A percentile compares a stretch with the other conserved stretches of the same genome.
These are phyloP conservation scores for Aureobasidium musti DNA, from an alignment of 2,329 filamentous ascomycete genomes.

Conservation along the genomic window DNA sequence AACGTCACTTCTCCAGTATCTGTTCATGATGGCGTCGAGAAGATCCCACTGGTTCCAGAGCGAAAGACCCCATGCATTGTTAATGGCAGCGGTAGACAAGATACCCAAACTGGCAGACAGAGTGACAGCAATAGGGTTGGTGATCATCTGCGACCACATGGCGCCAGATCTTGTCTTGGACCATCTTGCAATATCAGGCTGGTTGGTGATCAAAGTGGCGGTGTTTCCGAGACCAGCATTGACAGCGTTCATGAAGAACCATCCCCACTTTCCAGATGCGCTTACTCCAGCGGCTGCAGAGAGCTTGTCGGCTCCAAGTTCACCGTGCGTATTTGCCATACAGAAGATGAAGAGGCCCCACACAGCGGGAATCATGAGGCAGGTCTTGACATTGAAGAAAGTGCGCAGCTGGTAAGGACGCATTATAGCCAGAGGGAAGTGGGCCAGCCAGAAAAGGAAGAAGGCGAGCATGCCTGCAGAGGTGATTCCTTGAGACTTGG, in stretches of 20 bases:
- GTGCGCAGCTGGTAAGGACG: constrained; percentile 49
- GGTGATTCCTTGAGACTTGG: constrained; percentile 45
- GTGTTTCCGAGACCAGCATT: constrained; percentile 53
- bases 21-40: constrained; percentile 40
- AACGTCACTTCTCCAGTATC: constrained; percentile 40
- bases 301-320: constrained; percentile 36
- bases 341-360: constrained; percentile 47
- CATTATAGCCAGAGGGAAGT: constrained; percentile 45
- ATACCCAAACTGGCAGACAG: constrained; percentile 50
- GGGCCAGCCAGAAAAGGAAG: constrained; percentile 40
- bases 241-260: constrained; percentile 47
- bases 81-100: constrained; percentile 48
- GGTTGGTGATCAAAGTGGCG: constrained; percentile 55
- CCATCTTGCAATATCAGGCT: constrained; percentile 51
- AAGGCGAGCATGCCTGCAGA: constrained; percentile 43
- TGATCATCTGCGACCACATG: constrained; percentile 48
- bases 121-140: constrained; percentile 48
- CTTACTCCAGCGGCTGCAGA: not conserved
- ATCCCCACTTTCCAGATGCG: constrained; percentile 33
- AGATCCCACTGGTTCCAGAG: constrained; percentile 43
- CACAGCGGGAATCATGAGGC: constrained; percentile 55
- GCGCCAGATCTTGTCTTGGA: constrained; percentile 44
- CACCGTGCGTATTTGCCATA: constrained; percentile 45
- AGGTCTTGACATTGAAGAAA: constrained; percentile 51
- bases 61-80: constrained; percentile 46